Conservation (phyloP, 129 eudicot species). For the Dittrichia graveolens region DNA sequence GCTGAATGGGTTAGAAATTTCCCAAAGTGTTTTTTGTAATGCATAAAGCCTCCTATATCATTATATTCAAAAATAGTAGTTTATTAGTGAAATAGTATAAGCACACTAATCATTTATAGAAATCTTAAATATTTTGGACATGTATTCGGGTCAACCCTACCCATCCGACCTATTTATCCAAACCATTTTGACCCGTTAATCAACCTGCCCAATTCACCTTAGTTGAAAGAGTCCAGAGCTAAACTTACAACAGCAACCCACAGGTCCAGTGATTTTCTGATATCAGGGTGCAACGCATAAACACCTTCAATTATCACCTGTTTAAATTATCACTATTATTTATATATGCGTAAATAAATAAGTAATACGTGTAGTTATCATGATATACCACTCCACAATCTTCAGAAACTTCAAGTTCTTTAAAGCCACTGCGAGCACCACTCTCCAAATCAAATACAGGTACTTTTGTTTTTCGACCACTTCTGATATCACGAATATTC, state of each 20-base stretch:
- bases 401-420: constrained; percentile 90
- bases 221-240: constrained; percentile 15
- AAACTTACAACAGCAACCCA: constrained; percentile 99
- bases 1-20: neutral
- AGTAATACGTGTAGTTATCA: neutral
- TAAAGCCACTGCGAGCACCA: constrained; percentile 83
- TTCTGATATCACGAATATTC: constrained; percentile 86
- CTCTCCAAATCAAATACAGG: constrained; percentile 90
- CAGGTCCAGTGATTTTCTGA: constrained; percentile 84
- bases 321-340: constrained; percentile 1
- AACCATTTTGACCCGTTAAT: neutral
- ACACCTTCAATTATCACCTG: constrained; percentile 99
- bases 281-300: constrained; percentile 95
- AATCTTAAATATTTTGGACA: neutral
- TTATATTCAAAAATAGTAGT: neutral
- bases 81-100: too few species aligned
- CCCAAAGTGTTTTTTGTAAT: neutral
- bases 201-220: neutral
- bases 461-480: constrained; percentile 66
- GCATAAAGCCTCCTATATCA: neutral
- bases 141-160: neutral
- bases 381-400: constrained; percentile 86
- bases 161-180: neutral
- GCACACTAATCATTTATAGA: neutral
- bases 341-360: neutral